Evolutionary conservation across 1,284 basidiomycete species (phyloP), one percentile per base, ranked within the genome.

Genomic region (Tetrapyrgos nigripes): DNA sequence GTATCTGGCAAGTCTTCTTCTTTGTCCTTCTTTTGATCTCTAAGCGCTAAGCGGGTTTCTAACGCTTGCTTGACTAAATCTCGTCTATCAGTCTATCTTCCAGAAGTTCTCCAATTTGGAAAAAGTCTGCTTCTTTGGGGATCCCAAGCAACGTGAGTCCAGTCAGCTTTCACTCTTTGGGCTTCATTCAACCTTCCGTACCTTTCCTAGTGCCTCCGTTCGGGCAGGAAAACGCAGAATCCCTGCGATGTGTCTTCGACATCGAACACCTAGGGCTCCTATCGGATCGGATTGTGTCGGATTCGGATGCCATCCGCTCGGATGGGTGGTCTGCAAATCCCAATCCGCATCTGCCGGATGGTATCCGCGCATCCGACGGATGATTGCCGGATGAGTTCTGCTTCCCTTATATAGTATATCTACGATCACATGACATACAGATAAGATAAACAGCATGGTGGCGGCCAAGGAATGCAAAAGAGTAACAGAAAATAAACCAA

Each of bases 241-340:
- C 70, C 21, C 68, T 83, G 28, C 64, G 74, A 58, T 81, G 79
- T 11, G 76, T 85, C 1, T 85, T 83, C 61, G 80, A 83, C 37
- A 58, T 83, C 9, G 51, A 70, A 21, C 79, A 83, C 60, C n/a
- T n/a, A n/a, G n/a, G n/a, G n/a, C n/a, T n/a, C n/a, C n/a, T n/a
- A n/a, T n/a, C n/a, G n/a, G n/a, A n/a, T n/a, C n/a, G n/a, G n/a
- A n/a, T n/a, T n/a, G n/a, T n/a, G n/a, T n/a, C n/a, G n/a, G n/a
- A n/a, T n/a, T n/a, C n/a, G n/a, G n/a, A n/a, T n/a, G n/a, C n/a
- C n/a, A n/a, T n/a, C n/a, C n/a, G n/a, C n/a, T n/a, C n/a, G n/a
- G n/a, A n/a, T n/a, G n/a, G n/a, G n/a, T n/a, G n/a, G n/a, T n/a
- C n/a, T n/a, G n/a, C n/a, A n/a, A n/a, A n/a, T n/a, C n/a, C n/a